Conservation (phyloP, 2,329 filamentous ascomycete genomes). For the Sporothrix brunneoviolacea region DNA sequence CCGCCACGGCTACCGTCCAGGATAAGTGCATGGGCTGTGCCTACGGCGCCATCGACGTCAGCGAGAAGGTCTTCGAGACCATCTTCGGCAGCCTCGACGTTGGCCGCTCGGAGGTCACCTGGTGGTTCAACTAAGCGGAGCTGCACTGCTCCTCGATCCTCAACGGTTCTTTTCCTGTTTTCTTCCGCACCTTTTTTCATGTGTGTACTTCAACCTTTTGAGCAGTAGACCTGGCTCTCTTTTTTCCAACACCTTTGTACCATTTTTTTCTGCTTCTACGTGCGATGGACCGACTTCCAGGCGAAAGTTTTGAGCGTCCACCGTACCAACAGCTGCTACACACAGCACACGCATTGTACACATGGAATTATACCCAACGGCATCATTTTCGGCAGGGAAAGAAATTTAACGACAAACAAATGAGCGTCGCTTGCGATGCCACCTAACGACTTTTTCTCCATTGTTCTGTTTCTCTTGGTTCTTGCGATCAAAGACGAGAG, state of each 20-base stretch:
- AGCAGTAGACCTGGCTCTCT: conserved; percentile 3
- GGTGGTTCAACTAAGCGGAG: conserved; percentile 25
- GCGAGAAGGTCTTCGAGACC: conserved; percentile 36
- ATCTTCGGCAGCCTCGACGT: conserved; percentile 36
- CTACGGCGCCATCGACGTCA: conserved; percentile 45
- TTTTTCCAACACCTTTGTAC: conserved; percentile 2
- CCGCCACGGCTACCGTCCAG: conserved; percentile 50
- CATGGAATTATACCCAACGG: conserved; percentile 3
- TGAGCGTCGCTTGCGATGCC: conserved; percentile 1
- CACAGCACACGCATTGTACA: neutral
- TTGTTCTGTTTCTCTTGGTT: neutral
- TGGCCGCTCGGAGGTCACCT: conserved; percentile 28
- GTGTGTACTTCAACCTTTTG: neutral
- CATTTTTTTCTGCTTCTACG: neutral
- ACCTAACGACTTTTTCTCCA: neutral
- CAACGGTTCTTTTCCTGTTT: neutral
- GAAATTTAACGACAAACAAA: neutral
- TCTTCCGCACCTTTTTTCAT: neutral
- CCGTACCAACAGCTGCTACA: neutral
- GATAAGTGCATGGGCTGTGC: conserved; percentile 73
- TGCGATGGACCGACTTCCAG: conserved; percentile 3
- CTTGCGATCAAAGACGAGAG: too few species aligned
- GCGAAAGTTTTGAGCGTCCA: conserved; percentile 4
- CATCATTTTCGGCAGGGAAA: neutral
- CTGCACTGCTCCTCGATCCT: neutral